Conservation (phyloP, 139 green algal genomes). For the Chlamydomonas sphaeroides region DNA sequence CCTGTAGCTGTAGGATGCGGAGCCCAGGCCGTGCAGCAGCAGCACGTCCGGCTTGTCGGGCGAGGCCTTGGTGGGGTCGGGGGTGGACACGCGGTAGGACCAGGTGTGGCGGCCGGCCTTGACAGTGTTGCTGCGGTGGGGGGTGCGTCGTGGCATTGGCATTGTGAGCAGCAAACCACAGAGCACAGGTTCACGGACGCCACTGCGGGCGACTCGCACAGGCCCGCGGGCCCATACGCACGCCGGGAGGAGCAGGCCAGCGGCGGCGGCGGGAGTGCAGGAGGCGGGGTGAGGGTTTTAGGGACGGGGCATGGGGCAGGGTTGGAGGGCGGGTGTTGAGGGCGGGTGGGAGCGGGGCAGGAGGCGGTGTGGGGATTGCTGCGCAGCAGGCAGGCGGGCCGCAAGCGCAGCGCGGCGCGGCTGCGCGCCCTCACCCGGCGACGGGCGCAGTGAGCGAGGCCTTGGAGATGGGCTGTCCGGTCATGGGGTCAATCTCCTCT, state of each 20-base stretch:
- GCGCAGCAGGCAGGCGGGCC: too few relatives aligned
- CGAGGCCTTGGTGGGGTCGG: slow-evolving; percentile 20
- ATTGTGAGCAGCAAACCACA: too few relatives aligned
- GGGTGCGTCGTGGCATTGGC: background rate
- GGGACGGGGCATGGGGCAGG: too few relatives aligned
- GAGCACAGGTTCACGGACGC: background rate
- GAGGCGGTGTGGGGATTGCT: too few relatives aligned
- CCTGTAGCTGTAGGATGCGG: slow-evolving; percentile 71
- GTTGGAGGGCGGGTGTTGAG: too few relatives aligned
- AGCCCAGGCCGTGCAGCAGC: slow-evolving; percentile 79
- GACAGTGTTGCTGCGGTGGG: slow-evolving; percentile 37
- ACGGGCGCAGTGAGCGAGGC: slow-evolving; percentile 17
- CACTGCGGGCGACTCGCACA: background rate
- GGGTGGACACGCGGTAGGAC: slow-evolving; percentile 65
- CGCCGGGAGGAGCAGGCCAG: too few relatives aligned
- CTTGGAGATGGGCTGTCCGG: slow-evolving; percentile 49
- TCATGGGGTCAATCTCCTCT: slow-evolving; percentile 51
- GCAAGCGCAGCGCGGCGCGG: too few relatives aligned
- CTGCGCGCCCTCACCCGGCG: too few relatives aligned
- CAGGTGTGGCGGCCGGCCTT: slow-evolving; percentile 54
- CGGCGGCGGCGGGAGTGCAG: too few relatives aligned
- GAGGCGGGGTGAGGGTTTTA: too few relatives aligned
- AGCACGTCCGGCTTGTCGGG: slow-evolving; percentile 63
- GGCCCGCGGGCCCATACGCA: too few relatives aligned
- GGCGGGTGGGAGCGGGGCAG: too few relatives aligned